A percentile compares a stretch with the other conserved stretches of the same genome.
Conservation (phyloP, 2,329 filamentous ascomycete species). For the Periconia sp. region DNA sequence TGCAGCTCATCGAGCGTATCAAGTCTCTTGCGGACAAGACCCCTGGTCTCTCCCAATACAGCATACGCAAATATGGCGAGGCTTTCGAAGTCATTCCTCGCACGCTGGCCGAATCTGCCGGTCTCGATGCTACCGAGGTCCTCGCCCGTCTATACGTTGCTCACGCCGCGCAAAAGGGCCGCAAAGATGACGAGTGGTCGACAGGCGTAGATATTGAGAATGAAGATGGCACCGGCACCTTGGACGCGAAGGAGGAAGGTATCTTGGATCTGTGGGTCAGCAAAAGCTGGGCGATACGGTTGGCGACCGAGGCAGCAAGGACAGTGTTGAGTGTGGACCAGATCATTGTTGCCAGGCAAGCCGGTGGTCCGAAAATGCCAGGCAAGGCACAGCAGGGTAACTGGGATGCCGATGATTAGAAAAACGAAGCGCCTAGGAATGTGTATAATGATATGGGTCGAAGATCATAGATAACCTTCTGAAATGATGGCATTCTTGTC, state of each 20-base stretch:
- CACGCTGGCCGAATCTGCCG: conserved; percentile 91
- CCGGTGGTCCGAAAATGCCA: conserved; percentile 95
- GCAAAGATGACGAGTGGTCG: conserved; percentile 77
- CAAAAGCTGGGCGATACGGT: conserved; percentile 96
- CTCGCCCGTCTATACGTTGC: conserved; percentile 91
- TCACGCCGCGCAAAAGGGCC: conserved; percentile 67
- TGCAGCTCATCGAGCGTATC: conserved; percentile 91
- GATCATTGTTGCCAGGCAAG: conserved; percentile 97
- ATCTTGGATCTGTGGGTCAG: conserved; percentile 91
- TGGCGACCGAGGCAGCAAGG: conserved; percentile 91
- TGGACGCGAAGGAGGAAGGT: conserved; percentile 85
- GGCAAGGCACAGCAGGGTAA: conserved; percentile 78
- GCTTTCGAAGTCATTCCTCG: conserved; percentile 97
- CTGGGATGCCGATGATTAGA: conserved; percentile 68
- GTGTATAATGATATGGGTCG: conserved; percentile 16
- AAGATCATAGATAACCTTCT: conserved; percentile 19
- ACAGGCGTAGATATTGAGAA: conserved; percentile 96
- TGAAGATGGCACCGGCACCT: conserved; percentile 76
- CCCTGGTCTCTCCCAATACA: conserved; percentile 89
- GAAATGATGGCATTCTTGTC: conserved; percentile 1
- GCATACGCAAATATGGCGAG: conserved; percentile 96
- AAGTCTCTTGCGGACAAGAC: conserved; percentile 91
- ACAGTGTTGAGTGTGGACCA: conserved; percentile 97
- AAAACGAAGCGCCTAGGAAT: neutral
- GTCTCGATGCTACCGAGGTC: conserved; percentile 96